Evolutionary conservation across 257 asterid species (phyloP), one percentile per base, ranked within the genome.

Genomic region (Knoxia roxburghii): DNA sequence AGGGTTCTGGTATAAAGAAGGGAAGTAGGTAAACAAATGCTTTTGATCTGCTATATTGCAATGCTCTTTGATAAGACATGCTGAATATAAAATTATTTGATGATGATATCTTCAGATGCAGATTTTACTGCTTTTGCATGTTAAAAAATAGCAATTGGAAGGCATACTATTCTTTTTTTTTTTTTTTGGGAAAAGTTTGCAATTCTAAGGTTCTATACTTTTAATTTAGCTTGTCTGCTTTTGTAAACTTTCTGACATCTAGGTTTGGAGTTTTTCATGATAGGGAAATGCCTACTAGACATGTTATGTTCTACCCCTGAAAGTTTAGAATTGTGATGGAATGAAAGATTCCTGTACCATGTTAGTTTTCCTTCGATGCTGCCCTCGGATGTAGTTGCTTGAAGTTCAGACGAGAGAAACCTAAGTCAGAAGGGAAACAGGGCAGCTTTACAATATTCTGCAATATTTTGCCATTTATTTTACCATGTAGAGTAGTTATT

Each of bases 21-120:
- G 99, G 97, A 92, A 93, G 99, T 93, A 90, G 99, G 99, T 93
- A 93, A 91, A 84, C 86, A 64, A 83, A 82, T 86, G 82, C 94
- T 86, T 93, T 90, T 88, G 93, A 86, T 89, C 80, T 84, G 77
- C 89, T 85, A 83, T 84, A 79, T 75, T 81, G 64, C 78, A 67
- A 72, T 76, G 85, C 84, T 79, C 77, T 74, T 77, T 78, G 71
- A 79, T 68, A 72, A 82, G 82, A 86, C 83, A 75, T 79, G 61
- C 77, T 77, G 67, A 73, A 76, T 69, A 55, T 63, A 60, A 73
- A 75, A 64, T 57, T 69, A 24, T 70, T 21, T 75, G 74, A 73
- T 80, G 77, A 67, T 77, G 53, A 75, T 76, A 62, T 68, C 73
- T 69, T 74, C 66, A 50, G 73, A 49, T 79, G 76, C 76, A 64